Conservation (phyloP, 441 rosid genomes). For the Macaranga tanarius region DNA sequence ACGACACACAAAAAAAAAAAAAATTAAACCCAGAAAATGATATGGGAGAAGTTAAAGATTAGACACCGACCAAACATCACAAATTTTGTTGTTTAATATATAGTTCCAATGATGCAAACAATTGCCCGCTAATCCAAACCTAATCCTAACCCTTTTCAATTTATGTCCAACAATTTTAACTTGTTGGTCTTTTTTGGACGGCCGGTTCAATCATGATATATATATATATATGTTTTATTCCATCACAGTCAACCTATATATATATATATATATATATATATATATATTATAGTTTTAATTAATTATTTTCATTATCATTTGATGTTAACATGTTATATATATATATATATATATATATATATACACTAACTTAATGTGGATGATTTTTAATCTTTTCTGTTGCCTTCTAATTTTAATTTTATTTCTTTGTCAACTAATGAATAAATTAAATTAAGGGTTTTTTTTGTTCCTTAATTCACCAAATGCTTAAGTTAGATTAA, state of each 20-base stretch:
- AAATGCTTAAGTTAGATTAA: slow-evolving; percentile 34
- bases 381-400: neutral
- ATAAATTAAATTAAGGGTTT: neutral
- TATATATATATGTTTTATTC: slow-evolving; percentile 18
- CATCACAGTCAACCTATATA: slow-evolving; percentile 18
- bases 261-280: too few relatives aligned
- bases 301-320: slow-evolving; percentile 5
- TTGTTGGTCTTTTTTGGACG: slow-evolving; percentile 37
- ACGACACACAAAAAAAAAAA: too few relatives aligned
- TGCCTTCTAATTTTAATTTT: neutral
- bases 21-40: neutral
- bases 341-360: too few relatives aligned
- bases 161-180: slow-evolving; percentile 14
- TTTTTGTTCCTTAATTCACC: neutral
- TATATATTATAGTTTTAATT: slow-evolving; percentile 4
- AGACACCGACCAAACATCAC: slow-evolving; percentile 54
- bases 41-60: slow-evolving; percentile 23
- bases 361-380: neutral
- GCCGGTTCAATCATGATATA: slow-evolving; percentile 30
- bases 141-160: slow-evolving; percentile 29
- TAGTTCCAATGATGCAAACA: slow-evolving; percentile 31
- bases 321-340: neutral
- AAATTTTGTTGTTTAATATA: slow-evolving; percentile 25
- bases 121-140: slow-evolving; percentile 36
- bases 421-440: slow-evolving; percentile 26